These are phyloP conservation scores for Suillus weaverae DNA, from an alignment of 768 basidiomycete genomes.

Conservation along the genomic window DNA sequence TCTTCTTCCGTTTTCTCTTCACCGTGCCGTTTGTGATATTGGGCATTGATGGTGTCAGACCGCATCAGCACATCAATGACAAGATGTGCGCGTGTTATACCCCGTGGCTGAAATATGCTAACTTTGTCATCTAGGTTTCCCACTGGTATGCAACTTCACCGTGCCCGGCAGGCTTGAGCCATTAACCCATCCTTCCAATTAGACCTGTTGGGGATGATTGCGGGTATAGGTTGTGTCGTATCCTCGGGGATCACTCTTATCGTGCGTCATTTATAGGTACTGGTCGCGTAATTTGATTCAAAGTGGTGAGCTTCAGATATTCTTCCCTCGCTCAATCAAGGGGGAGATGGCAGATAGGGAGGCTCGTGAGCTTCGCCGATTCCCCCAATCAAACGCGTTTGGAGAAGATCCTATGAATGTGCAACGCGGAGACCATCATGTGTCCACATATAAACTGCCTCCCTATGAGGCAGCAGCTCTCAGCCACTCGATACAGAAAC, in stretches of 20 bases:
- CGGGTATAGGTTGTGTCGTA: conserved; percentile 59
- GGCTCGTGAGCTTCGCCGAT: conserved; percentile 27
- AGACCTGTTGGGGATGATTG: conserved; percentile 62
- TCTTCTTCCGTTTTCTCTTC: conserved; percentile 75
- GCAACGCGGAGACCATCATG: conserved; percentile 5
- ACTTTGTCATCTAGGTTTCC: conserved; percentile 22
- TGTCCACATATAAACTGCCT: conserved; percentile 25
- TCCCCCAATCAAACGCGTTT: not conserved
- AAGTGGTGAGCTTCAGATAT: conserved; percentile 50
- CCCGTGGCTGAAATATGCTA: not conserved
- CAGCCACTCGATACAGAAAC: conserved; percentile 16
- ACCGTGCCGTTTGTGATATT: conserved; percentile 63
- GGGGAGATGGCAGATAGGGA: conserved; percentile 59
- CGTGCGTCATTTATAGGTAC: conserved; percentile 39
- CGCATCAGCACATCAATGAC: conserved; percentile 65
- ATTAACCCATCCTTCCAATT: conserved; percentile 17
- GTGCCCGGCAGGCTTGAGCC: not conserved
- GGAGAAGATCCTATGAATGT: not conserved
- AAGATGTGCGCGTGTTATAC: conserved; percentile 40
- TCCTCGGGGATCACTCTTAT: conserved; percentile 77
- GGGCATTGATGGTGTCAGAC: conserved; percentile 65
- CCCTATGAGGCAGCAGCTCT: conserved; percentile 34
- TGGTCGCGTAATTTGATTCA: not conserved
- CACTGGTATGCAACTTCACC: conserved; percentile 9
- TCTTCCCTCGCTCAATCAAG: conserved; percentile 80